Evolutionary conservation across 2,329 filamentous ascomycete genomes (phyloP).

Genomic region (Colletotrichum falcatum): DNA sequence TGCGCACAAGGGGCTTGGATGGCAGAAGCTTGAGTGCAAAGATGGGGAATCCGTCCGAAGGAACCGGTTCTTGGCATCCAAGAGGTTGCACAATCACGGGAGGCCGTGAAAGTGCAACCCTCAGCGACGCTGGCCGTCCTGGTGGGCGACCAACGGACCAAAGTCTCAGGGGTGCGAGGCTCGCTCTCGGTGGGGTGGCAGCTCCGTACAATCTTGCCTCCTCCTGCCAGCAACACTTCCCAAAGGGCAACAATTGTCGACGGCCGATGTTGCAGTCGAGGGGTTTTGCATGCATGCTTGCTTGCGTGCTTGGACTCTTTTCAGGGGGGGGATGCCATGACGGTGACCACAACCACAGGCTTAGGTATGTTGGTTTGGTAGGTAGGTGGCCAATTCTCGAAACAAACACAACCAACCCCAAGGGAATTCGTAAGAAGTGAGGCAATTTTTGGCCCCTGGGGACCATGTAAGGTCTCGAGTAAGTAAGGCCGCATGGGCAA

Average conservation of each 20-base stretch:
- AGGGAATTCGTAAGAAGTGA: not conserved
- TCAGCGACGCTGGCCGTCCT: not conserved
- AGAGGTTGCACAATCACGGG: not conserved
- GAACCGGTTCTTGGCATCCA: constrained; percentile 5
- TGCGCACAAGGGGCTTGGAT: constrained; percentile 21
- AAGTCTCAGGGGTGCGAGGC: constrained; percentile 4
- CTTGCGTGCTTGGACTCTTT: not conserved
- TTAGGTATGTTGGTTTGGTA: constrained; percentile 9
- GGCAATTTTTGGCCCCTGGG: constrained; percentile 16
- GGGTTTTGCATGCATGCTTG: constrained; percentile 12
- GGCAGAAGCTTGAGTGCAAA: constrained; percentile 31
- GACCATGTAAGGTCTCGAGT: not conserved
- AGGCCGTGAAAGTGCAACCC: constrained; percentile 15
- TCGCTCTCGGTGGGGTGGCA: constrained; percentile 1
- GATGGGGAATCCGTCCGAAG: constrained; percentile 26
- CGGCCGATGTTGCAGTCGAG: constrained; percentile 26
- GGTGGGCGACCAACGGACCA: not conserved
- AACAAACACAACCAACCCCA: constrained; percentile 17
- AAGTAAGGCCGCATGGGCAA: not conserved
- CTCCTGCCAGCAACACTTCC: constrained; percentile 2
- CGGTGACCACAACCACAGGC: not conserved
- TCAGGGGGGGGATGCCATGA: not conserved
- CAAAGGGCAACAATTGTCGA: constrained; percentile 33
- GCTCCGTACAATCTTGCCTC: constrained; percentile 4
- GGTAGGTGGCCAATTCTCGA: constrained; percentile 14